These are phyloP conservation scores for Multifurca ochricompacta DNA, from an alignment of 768 basidiomycete genomes.

Conservation along the genomic window DNA sequence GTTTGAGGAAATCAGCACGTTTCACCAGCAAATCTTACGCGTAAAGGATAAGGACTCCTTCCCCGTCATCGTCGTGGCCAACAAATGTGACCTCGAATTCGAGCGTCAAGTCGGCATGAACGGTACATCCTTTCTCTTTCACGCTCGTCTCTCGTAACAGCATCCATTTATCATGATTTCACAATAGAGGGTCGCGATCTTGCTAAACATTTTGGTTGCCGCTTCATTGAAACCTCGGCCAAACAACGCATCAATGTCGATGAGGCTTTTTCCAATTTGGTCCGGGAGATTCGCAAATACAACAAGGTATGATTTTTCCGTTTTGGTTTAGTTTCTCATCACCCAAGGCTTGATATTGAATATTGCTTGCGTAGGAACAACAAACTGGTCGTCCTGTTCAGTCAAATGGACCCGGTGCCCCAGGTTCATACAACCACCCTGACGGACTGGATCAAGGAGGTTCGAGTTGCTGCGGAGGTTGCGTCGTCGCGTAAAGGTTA, in stretches of 20 bases:
- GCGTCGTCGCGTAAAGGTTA: constrained; percentile 44
- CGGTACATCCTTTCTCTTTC: constrained; percentile 43
- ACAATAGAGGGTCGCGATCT: constrained; percentile 98
- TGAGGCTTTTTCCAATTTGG: constrained; percentile 88
- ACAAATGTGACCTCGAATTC: constrained; percentile 94
- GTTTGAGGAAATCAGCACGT: constrained; percentile 93
- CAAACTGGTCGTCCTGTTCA: constrained; percentile 66
- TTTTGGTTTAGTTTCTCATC: not conserved
- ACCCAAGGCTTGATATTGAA: not conserved
- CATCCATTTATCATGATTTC: no score
- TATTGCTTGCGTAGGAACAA: constrained; percentile 61
- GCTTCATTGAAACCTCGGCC: constrained; percentile 93
- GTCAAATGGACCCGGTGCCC: constrained; percentile 34
- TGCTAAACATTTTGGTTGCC: constrained; percentile 90
- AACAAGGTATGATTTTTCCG: constrained; percentile 69
- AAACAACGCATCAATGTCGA: constrained; percentile 97
- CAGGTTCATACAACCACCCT: constrained; percentile 42
- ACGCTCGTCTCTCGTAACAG: not conserved
- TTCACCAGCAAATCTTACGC: constrained; percentile 92
- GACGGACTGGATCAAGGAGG: constrained; percentile 47
- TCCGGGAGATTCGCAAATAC: constrained; percentile 88
- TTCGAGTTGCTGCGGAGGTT: constrained; percentile 59
- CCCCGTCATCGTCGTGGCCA: constrained; percentile 95
- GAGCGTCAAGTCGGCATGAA: constrained; percentile 95
- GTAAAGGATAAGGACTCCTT: constrained; percentile 96